phyloP scores from a whole-genome alignment of 306 rosid species.

The Vigna nakashimae region DNA sequence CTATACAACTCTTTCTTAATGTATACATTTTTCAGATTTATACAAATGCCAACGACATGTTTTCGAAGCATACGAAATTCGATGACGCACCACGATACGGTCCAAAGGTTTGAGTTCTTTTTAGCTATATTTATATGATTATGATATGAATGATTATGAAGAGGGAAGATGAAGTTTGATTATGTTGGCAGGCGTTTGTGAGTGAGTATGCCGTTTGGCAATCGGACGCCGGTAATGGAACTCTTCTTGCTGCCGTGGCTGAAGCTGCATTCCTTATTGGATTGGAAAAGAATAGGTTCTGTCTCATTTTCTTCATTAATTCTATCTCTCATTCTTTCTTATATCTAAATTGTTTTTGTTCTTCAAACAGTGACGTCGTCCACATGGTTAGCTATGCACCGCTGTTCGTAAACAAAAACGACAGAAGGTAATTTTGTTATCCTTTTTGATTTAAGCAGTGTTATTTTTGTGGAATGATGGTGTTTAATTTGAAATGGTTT shows the following conservation, averaged over 20 bases:
- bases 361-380: slow-evolving; percentile 61
- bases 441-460: too few species aligned
- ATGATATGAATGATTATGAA: too few species aligned
- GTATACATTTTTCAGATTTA: neutral
- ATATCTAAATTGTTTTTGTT: neutral
- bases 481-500: neutral
- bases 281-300: slow-evolving; percentile 78
- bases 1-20: too few species aligned
- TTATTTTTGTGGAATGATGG: too few species aligned
- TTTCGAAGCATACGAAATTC: neutral
- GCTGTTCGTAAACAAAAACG: slow-evolving; percentile 64
- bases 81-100: neutral
- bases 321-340: too few species aligned
- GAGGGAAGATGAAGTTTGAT: neutral
- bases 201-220: slow-evolving; percentile 84
- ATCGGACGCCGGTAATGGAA: slow-evolving; percentile 68
- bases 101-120: neutral
- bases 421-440: slow-evolving; percentile 53
- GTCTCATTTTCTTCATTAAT: too few species aligned
- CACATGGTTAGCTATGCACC: slow-evolving; percentile 88
- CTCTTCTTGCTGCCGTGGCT: slow-evolving; percentile 67
- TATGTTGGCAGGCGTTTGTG: slow-evolving; percentile 67
- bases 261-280: slow-evolving; percentile 91
- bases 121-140: too few species aligned
- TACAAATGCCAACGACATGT: neutral